Conservation (phyloP, 495 filamentous ascomycete species). For the Neurospora sp. region DNA sequence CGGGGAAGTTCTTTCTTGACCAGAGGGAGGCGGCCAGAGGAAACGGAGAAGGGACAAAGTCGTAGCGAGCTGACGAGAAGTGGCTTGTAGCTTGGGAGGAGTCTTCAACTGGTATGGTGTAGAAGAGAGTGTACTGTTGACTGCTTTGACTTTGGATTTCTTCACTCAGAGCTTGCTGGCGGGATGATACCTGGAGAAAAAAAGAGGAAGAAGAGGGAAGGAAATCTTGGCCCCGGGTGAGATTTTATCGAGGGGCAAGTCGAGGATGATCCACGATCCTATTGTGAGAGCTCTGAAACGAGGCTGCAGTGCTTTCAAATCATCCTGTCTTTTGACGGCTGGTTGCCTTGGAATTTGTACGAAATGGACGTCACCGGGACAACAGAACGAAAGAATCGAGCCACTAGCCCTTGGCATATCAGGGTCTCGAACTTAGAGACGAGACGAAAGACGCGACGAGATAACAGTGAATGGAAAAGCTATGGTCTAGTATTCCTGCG, state of each 20-base stretch:
- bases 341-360: not conserved
- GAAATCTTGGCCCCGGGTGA: not conserved
- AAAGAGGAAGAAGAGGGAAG: not conserved
- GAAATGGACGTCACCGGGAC: not conserved
- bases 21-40: not conserved
- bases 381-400: not conserved
- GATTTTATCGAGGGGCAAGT: not conserved
- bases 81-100: not conserved
- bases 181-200: not conserved
- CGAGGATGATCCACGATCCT: not conserved
- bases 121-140: not conserved
- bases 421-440: not conserved
- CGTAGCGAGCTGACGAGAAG: not conserved
- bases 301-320: not conserved
- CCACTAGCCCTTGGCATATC: not conserved
- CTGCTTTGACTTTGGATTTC: not conserved
- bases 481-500: not conserved
- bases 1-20: not conserved
- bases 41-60: not conserved
- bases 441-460: not conserved
- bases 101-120: not conserved
- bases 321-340: not conserved
- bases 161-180: not conserved
- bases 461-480: not conserved
- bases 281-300: not conserved